phyloP scores from a whole-genome alignment of 805 yeast genomes.

The Huiozyma sinensis region DNA sequence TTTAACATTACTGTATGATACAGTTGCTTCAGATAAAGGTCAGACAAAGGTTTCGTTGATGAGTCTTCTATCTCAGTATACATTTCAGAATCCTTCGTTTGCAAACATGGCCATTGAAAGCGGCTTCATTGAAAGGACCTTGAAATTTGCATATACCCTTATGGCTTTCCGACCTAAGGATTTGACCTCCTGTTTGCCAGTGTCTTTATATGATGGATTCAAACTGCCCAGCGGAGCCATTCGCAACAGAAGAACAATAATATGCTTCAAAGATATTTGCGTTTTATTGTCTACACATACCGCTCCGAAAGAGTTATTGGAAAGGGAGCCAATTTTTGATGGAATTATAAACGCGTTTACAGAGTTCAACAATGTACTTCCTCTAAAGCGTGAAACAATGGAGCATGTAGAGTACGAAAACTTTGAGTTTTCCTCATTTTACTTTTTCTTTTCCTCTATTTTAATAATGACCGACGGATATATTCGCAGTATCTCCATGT shows the following conservation, averaged over 20 bases:
- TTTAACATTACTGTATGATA: conserved; percentile 35
- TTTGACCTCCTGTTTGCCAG: conserved; percentile 14
- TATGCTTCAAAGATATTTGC: conserved; percentile 42
- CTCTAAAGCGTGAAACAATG: conserved; percentile 58
- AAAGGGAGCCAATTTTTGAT: conserved; percentile 8
- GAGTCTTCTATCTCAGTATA: conserved; percentile 23
- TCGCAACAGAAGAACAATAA: conserved; percentile 22
- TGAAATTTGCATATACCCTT: conserved; percentile 21
- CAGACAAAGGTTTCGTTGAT: conserved; percentile 18
- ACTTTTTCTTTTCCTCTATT: conserved; percentile 23
- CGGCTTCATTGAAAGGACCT: conserved; percentile 22
- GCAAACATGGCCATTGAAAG: conserved; percentile 20
- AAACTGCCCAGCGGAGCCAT: conserved; percentile 21
- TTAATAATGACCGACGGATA: conserved; percentile 25
- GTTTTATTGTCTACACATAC: conserved; percentile 64
- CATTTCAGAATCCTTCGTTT: conserved; percentile 21
- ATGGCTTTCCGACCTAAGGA: conserved; percentile 23
- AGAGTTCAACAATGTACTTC: conserved; percentile 37
- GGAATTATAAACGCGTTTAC: conserved; percentile 19
- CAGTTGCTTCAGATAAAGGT: conserved; percentile 18
- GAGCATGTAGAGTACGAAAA: conserved; percentile 88
- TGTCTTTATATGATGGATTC: conserved; percentile 17
- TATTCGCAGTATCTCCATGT: conserved; percentile 19
- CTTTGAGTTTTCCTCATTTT: conserved; percentile 50
- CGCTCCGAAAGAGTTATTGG: conserved; percentile 32